phyloP scores from a whole-genome alignment of 2,329 filamentous ascomycete species.

The Lasiodiplodia citricola region DNA sequence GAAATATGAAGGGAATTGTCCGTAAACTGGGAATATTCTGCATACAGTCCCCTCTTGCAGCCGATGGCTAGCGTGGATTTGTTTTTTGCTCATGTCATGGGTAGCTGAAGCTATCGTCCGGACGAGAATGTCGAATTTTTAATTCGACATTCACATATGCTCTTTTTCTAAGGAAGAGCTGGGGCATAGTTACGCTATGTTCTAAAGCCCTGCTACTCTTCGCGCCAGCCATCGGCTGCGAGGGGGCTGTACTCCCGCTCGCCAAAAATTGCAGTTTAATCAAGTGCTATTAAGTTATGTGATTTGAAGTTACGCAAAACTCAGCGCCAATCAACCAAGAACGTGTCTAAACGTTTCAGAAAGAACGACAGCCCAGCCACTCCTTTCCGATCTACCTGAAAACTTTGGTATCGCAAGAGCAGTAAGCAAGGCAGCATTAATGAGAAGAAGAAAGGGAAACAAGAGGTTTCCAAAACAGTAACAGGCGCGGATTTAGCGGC shows the following conservation, averaged over 20 bases:
- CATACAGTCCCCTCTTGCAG: too few relatives aligned
- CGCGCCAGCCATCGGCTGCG: too few relatives aligned
- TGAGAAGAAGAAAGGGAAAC: background rate
- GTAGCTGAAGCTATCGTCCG: too few relatives aligned
- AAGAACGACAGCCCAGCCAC: background rate
- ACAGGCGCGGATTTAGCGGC: background rate
- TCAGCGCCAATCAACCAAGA: background rate
- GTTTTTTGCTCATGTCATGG: background rate
- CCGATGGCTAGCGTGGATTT: background rate
- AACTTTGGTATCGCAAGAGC: constrained; percentile 17
- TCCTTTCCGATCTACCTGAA: background rate
- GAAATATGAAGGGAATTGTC: too few relatives aligned
- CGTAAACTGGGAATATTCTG: too few relatives aligned
- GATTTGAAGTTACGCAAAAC: background rate
- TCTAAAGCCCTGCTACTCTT: too few relatives aligned
- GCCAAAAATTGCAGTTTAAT: background rate
- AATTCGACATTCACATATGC: too few relatives aligned
- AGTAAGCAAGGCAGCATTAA: constrained; percentile 9
- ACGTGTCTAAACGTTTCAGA: background rate
- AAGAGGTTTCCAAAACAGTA: background rate
- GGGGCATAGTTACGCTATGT: too few relatives aligned
- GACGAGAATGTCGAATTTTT: too few relatives aligned
- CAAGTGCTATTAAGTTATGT: background rate
- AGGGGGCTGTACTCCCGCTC: background rate
- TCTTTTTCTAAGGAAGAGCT: too few relatives aligned